Evolutionary conservation across 768 basidiomycete genomes (phyloP), one percentile per base, ranked within the genome.

Genomic region (Tylopilus balloui): DNA sequence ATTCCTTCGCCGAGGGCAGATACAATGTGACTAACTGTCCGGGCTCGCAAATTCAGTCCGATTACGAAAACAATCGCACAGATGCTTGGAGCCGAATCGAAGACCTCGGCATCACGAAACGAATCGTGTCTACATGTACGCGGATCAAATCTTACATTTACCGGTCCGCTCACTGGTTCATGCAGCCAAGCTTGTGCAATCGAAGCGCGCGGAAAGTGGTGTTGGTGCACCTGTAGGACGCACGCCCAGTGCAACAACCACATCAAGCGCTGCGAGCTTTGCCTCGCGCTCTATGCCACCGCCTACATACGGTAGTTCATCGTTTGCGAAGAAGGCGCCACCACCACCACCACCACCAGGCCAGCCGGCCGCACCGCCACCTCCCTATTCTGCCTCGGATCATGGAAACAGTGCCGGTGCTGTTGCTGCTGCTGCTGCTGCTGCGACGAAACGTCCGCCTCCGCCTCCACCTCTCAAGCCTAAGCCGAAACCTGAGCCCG

Each of bases 401-500:
- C 57, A 52, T 15, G 52, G 62, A 8, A 55, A 50, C 19, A 47
- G 61, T 7, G 55, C 60, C 23, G 48, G 71, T 35, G 75, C 77
- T 2, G 28, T 61, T 23, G 48, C 71, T 35, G 75, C 77, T 2
- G 28, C 61, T 2, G 35, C 62, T 24, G 47, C 71, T 29, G 75
- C 77, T 1, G 24, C 70, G 6, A 73, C 78, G 69, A 80, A 85
- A 60, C 81, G 86, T 1, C 89, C 94, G 0, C 93, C 94, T 0
- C 95, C 95, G 0, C 95, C 95, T 0, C 95, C 95, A 8, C 86
- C 92, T 2, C 63, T 93, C 59, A 94, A 92, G 70, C 81, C 90
- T 1, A 94, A 92, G 64, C 90, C 90, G 6, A 89, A 87, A 66
- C 73, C 78, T 8, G 73, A 75, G 25, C 80, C 80, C 2, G 72